These are phyloP conservation scores for Penicillium sp. DNA, from an alignment of 2,329 filamentous ascomycete genomes.

Conservation along the genomic window DNA sequence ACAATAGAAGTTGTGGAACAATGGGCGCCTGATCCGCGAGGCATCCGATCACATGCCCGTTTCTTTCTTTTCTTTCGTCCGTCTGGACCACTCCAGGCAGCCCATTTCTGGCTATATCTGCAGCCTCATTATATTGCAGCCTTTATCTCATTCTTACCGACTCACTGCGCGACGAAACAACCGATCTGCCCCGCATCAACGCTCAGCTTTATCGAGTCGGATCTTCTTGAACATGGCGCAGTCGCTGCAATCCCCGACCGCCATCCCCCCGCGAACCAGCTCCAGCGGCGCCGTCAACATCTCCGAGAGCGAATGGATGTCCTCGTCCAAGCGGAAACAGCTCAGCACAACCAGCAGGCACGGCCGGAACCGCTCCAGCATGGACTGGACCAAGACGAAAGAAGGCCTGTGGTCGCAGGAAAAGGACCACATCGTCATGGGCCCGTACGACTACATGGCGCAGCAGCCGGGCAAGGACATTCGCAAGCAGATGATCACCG, in stretches of 20 bases:
- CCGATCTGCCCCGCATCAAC: no score
- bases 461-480: slow-evolving; percentile 45
- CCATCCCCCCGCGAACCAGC: slow-evolving; percentile 70
- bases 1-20: no score
- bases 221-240: no score
- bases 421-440: slow-evolving; percentile 42
- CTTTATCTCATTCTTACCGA: neutral
- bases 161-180: neutral
- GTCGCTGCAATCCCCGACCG: slow-evolving; percentile 55
- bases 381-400: slow-evolving; percentile 36
- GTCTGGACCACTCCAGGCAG: neutral
- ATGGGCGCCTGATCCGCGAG: no score
- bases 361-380: slow-evolving; percentile 33
- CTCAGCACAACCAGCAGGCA: slow-evolving; percentile 26
- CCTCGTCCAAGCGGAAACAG: slow-evolving; percentile 33
- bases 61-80: neutral
- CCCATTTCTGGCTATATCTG: neutral
- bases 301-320: slow-evolving; percentile 60
- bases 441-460: slow-evolving; percentile 44
- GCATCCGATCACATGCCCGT: neutral
- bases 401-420: slow-evolving; percentile 34
- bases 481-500: slow-evolving; percentile 41
- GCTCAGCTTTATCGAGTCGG: no score
- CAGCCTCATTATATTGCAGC: no score
- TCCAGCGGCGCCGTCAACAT: slow-evolving; percentile 56